Evolutionary conservation across 352 stramenopile species (phyloP).

Genomic region (Globisporangium spiculum): DNA sequence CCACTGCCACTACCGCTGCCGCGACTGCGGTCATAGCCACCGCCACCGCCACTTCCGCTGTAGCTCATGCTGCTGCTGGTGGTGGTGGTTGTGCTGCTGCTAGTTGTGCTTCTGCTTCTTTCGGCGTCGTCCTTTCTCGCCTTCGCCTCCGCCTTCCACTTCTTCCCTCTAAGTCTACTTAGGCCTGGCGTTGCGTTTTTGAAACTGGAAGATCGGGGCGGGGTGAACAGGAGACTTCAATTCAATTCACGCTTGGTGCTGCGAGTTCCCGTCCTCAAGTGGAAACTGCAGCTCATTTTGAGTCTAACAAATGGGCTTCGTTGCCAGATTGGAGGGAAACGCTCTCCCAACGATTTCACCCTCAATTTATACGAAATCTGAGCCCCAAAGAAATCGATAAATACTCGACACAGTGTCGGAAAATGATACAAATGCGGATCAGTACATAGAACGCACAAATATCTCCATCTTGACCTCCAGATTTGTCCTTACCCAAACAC

Average conservation of each 20-base stretch:
- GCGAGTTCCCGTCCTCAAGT: not conserved
- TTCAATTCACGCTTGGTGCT: not conserved
- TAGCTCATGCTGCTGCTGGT: not conserved
- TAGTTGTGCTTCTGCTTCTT: not conserved
- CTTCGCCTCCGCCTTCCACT: not conserved
- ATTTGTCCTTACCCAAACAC: not conserved
- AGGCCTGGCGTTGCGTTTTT: not conserved
- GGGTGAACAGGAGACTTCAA: slow-evolving; percentile 1
- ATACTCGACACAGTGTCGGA: not conserved
- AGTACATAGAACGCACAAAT: not conserved
- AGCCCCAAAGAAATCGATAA: not conserved
- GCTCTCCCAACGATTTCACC: not conserved
- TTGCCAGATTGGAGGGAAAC: not conserved
- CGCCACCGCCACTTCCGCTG: not conserved
- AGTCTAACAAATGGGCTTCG: not conserved
- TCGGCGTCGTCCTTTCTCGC: not conserved
- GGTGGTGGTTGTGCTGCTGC: not conserved
- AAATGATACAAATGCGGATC: not conserved
- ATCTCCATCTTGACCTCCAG: not conserved
- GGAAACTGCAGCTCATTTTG: not conserved
- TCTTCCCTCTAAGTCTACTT: not conserved
- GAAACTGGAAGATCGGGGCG: not conserved
- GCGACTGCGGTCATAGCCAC: not conserved
- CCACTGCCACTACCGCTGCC: not conserved
- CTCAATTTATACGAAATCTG: not conserved